Conservation (phyloP, 257 asterid species). For the Ballota nigra region DNA sequence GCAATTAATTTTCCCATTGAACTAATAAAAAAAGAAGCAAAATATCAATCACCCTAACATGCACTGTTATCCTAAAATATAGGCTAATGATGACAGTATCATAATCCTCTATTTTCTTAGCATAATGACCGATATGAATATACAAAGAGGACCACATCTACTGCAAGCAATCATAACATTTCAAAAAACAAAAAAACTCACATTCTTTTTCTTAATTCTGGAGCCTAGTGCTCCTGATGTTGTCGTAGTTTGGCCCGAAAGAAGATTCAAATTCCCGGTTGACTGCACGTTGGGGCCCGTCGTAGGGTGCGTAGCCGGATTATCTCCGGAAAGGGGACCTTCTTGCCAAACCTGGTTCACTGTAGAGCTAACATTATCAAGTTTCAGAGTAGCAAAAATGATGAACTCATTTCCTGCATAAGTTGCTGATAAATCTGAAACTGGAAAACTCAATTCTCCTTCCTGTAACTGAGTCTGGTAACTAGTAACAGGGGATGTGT, state of each 20-base stretch:
- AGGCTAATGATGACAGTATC: background rate
- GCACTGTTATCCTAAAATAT: background rate
- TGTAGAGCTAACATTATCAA: constrained; percentile 46
- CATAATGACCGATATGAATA: background rate
- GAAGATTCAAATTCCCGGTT: constrained; percentile 52
- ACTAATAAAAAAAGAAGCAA: background rate
- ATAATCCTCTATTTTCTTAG: background rate
- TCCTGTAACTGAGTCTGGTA: constrained; percentile 58
- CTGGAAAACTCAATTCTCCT: constrained; percentile 73
- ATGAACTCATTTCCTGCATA: constrained; percentile 46
- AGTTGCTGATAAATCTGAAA: constrained; percentile 59
- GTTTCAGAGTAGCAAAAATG: constrained; percentile 62
- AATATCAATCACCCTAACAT: background rate
- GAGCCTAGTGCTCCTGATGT: constrained; percentile 22
- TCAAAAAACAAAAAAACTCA: constrained; percentile 12
- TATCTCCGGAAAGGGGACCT: constrained; percentile 68
- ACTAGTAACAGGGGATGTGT: constrained; percentile 53
- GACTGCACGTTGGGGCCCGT: constrained; percentile 61
- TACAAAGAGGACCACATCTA: no score
- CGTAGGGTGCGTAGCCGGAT: constrained; percentile 54
- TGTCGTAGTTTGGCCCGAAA: constrained; percentile 49
- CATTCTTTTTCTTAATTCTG: constrained; percentile 34
- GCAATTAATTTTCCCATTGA: background rate
- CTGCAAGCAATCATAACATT: background rate
- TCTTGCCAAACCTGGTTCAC: constrained; percentile 93